A percentile compares a stretch with the other conserved stretches of the same genome.
These are phyloP conservation scores for Zygosaccharomyces bailii DNA, from an alignment of 805 yeast genomes.

Conservation along the genomic window DNA sequence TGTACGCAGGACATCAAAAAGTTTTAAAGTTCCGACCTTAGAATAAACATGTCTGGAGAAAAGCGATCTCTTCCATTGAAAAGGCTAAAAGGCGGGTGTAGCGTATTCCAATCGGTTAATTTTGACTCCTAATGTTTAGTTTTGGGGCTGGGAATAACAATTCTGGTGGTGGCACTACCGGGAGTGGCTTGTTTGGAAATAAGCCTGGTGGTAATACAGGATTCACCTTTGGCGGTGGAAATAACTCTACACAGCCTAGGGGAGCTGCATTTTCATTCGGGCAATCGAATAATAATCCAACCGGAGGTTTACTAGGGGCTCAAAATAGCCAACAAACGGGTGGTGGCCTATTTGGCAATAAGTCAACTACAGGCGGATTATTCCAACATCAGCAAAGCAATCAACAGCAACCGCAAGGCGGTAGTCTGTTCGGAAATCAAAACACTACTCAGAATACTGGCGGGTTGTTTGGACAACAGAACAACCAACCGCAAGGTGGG, in stretches of 20 bases:
- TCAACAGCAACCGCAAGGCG: constrained; percentile 6
- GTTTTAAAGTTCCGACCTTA: constrained; percentile 1
- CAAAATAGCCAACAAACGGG: constrained; percentile 14
- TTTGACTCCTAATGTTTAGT: constrained; percentile 18
- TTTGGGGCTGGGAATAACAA: constrained; percentile 21
- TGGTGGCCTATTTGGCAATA: constrained; percentile 36
- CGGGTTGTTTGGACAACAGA: constrained; percentile 22
- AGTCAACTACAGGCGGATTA: constrained; percentile 33
- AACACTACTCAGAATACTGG: constrained; percentile 6
- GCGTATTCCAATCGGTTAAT: neutral
- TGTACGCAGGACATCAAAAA: constrained; percentile 8
- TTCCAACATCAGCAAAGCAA: constrained; percentile 30
- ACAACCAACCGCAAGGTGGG: constrained; percentile 13
- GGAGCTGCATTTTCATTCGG: constrained; percentile 18
- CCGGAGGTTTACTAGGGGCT: constrained; percentile 20
- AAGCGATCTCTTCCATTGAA: neutral
- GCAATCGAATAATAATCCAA: constrained; percentile 12
- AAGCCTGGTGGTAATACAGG: constrained; percentile 19
- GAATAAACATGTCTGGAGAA: neutral
- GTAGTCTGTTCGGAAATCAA: constrained; percentile 11
- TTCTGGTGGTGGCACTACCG: constrained; percentile 7
- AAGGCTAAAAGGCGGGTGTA: neutral
- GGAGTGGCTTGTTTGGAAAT: constrained; percentile 18
- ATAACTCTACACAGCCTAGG: constrained; percentile 9
- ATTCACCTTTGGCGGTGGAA: constrained; percentile 21